Percentiles rank a stretch among this genome's conserved stretches.
These are phyloP conservation scores for Neurospora pannonica DNA, from an alignment of 495 filamentous ascomycete species.

Conservation along the genomic window DNA sequence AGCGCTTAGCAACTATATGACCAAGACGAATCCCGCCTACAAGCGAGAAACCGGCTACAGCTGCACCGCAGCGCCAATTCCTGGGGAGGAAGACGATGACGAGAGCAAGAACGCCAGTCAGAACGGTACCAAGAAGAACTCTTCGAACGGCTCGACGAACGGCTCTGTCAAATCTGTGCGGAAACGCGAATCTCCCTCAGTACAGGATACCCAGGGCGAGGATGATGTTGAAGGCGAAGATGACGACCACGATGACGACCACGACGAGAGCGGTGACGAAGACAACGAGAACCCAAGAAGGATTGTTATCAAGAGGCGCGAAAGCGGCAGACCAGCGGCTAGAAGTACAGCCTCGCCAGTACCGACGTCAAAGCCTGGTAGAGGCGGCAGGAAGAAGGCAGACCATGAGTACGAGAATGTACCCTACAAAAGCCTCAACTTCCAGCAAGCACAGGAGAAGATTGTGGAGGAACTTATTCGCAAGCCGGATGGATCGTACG, in stretches of 20 bases:
- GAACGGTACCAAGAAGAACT: background rate
- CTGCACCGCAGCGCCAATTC: constrained; percentile 53
- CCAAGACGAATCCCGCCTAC: constrained; percentile 65
- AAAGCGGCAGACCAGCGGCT: constrained; percentile 15
- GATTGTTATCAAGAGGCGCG: constrained; percentile 23
- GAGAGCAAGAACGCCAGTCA: constrained; percentile 10
- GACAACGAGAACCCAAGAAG: constrained; percentile 20
- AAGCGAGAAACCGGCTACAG: constrained; percentile 44
- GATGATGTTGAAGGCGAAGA: constrained; percentile 17
- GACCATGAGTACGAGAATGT: constrained; percentile 44
- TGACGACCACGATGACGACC: constrained; percentile 20
- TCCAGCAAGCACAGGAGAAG: constrained; percentile 76
- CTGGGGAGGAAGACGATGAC: constrained; percentile 18
- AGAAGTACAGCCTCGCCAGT: background rate
- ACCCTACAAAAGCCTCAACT: constrained; percentile 52
- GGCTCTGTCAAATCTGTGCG: background rate
- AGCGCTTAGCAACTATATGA: constrained; percentile 65
- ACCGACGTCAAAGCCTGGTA: constrained; percentile 5
- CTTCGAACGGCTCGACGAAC: background rate
- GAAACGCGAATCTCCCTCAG: constrained; percentile 12
- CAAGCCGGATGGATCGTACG: constrained; percentile 52
- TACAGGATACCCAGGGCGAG: constrained; percentile 15
- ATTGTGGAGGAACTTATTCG: constrained; percentile 60
- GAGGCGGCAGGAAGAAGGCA: constrained; percentile 21
- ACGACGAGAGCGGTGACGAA: constrained; percentile 25